Base-by-base conservation (phyloP, 257 asterid genomes). In the Capsicum chinense region DNA sequence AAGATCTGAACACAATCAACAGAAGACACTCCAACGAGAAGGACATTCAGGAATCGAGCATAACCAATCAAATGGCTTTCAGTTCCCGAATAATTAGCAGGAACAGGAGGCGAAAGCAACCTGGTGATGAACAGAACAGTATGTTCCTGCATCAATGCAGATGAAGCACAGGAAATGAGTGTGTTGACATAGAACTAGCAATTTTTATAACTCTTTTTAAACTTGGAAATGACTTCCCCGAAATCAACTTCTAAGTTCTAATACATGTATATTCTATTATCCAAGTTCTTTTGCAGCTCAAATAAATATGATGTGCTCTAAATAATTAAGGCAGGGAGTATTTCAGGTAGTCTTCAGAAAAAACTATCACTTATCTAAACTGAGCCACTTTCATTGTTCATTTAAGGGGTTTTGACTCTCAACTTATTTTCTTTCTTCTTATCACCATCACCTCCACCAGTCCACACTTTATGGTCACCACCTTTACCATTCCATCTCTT, bases 1-100 rank as follows among this genome's bases (percentile, higher is more conserved):
- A 97, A 93, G 52, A 93, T 95, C 90, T 95, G 97, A 79, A 93
- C 80, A 82, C 93, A 84, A 83, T 97, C 98, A 16, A 97, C 52
- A 60, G 95, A 85, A 76, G 98, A 92, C 88, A 97, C 89, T 86
- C 98, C 99, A 12, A 92, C 87, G 83, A 94, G 97, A 84, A 97
- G 89, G 90, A 93, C 94, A 87, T 97, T 93, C 92, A 97, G 87
- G 88, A 92, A 89, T 85, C 97, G 97, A 84, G 97, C 99, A 88
- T 86, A 90, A 83, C 91, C 90, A 84, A 97, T 92, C 92, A 97
- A 87, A 92, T 92, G 95, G 87, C 97, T 91, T 84, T 93, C 98
- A 82, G 89, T 90, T 83, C 95, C 99, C 74, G 95, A 89, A 86
- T 87, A 89, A 86, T 90, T 93, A 79, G 88, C 79, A 86, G 98